Base-by-base conservation (phyloP, 2,329 filamentous ascomycete species). In the Chaetomium sp. region DNA sequence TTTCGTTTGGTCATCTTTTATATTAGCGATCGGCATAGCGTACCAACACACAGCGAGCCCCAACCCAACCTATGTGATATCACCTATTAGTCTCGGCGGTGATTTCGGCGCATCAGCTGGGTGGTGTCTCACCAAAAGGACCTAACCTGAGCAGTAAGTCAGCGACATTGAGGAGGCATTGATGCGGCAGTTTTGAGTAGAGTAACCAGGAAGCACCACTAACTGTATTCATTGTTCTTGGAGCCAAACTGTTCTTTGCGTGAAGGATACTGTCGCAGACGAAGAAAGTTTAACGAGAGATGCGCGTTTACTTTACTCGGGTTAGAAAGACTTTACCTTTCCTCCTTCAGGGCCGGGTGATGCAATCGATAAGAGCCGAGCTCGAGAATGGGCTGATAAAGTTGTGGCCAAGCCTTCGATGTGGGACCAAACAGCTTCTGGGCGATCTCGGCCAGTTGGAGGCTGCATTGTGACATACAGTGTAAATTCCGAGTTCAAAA, bases 11-110 rank as follows among this genome's bases (percentile, higher is more conserved):
- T 63, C 58, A 29, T 53, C 25, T 29, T 27, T 31, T 57, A 31
- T 60, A 42, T 42, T 42, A 16, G 16, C 13, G 4, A 16, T 42
- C 19, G 29, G 63, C 60, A 29, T 54, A 49, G 53, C 69, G 57
- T 85, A 93, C 90, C 93, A 72, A 90, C 83, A 75, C 93, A 95
- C 62, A 98, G 85, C 57, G 92, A 85, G 72, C 91, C 93, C 95
- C 92, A 97, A 74, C 95, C 95, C 74, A 94, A 81, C 91, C 93
- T 96, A 70, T 54, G 66, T 61, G 65, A 71, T 63, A 64, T 51
- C 33, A 25, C 23, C 25, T 27, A 35, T 70, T 66, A 69, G 67
- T 42, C 38, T 50, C 12, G 42, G 29, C 6, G 13, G 10, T 38
- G 31, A n/a, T 10, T 50, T 47, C 57, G 57, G 29, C 53, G 55